These are phyloP conservation scores for Ganoderma meredithae DNA, from an alignment of 1,284 basidiomycete genomes.

Conservation along the genomic window DNA sequence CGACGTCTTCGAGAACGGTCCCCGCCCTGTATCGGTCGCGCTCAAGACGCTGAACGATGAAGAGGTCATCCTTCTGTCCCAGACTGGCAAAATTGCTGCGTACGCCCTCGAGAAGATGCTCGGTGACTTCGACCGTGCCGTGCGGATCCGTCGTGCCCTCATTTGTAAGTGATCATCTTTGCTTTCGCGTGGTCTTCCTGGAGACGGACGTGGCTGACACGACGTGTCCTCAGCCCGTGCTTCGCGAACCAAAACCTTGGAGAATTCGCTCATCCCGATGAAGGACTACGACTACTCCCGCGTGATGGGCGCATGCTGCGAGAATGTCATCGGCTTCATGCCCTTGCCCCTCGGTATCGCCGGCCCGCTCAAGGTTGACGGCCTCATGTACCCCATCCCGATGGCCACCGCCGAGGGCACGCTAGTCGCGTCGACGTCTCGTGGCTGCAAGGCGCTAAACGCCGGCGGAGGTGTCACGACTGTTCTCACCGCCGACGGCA, in stretches of 20 bases:
- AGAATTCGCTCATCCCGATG: slow-evolving; percentile 86
- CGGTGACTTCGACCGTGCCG: slow-evolving; percentile 88
- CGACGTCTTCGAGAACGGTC: slow-evolving; percentile 87
- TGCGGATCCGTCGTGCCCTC: slow-evolving; percentile 86
- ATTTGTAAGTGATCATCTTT: slow-evolving; percentile 71
- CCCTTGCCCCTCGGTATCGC: slow-evolving; percentile 97
- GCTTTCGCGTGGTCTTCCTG: not conserved
- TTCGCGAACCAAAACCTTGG: slow-evolving; percentile 86
- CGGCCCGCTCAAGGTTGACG: slow-evolving; percentile 94
- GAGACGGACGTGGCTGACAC: slow-evolving; percentile 18
- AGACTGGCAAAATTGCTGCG: slow-evolving; percentile 92
- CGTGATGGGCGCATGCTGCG: slow-evolving; percentile 97
- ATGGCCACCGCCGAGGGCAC: slow-evolving; percentile 99
- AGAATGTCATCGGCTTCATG: slow-evolving; percentile 98
- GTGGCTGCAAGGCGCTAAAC: slow-evolving; percentile 98
- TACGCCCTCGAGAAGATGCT: slow-evolving; percentile 96
- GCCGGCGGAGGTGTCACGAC: slow-evolving; percentile 95
- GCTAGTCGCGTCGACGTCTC: slow-evolving; percentile 95
- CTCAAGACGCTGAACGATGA: slow-evolving; percentile 85
- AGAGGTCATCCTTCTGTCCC: slow-evolving; percentile 89
- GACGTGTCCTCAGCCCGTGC: slow-evolving; percentile 71
- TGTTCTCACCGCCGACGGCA: slow-evolving; percentile 92
- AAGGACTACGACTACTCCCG: slow-evolving; percentile 92
- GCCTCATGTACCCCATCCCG: slow-evolving; percentile 87
- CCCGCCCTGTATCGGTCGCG: slow-evolving; percentile 65